Conservation (phyloP, 1,139 yeast genomes). For the Entelexis sorbosivorans region DNA sequence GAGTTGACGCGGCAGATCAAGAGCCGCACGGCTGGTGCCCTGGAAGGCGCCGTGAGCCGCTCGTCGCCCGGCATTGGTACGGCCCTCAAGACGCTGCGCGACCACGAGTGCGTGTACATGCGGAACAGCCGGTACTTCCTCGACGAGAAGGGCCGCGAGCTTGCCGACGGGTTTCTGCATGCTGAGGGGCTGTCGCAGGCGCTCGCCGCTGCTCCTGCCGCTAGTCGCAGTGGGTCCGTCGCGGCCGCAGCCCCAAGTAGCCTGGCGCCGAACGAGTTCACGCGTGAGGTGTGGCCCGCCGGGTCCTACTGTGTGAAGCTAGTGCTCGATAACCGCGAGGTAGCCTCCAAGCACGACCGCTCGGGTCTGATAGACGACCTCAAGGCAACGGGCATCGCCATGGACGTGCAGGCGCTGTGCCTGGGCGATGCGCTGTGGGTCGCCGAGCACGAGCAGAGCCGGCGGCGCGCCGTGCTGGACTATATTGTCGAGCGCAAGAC, state of each 20-base stretch:
- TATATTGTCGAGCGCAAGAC: conserved; percentile 81
- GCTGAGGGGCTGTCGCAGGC: neutral
- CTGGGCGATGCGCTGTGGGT: conserved; percentile 90
- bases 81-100: conserved; percentile 62
- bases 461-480: conserved; percentile 59
- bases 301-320: conserved; percentile 49
- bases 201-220: neutral
- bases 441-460: conserved; percentile 52
- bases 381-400: conserved; percentile 37
- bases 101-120: conserved; percentile 49
- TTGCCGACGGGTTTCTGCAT: conserved; percentile 39
- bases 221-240: neutral
- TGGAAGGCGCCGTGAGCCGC: conserved; percentile 43
- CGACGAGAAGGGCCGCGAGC: conserved; percentile 59
- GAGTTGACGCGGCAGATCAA: conserved; percentile 49
- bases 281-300: conserved; percentile 38
- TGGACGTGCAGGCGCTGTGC: conserved; percentile 50
- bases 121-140: conserved; percentile 45
- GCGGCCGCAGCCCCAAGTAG: neutral
- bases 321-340: conserved; percentile 72
- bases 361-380: conserved; percentile 39
- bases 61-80: conserved; percentile 37
- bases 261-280: conserved; percentile 3
- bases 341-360: conserved; percentile 30
- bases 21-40: conserved; percentile 54